Evolutionary conservation across 805 yeast genomes (phyloP).

Genomic region (Barnettozyma californica): DNA sequence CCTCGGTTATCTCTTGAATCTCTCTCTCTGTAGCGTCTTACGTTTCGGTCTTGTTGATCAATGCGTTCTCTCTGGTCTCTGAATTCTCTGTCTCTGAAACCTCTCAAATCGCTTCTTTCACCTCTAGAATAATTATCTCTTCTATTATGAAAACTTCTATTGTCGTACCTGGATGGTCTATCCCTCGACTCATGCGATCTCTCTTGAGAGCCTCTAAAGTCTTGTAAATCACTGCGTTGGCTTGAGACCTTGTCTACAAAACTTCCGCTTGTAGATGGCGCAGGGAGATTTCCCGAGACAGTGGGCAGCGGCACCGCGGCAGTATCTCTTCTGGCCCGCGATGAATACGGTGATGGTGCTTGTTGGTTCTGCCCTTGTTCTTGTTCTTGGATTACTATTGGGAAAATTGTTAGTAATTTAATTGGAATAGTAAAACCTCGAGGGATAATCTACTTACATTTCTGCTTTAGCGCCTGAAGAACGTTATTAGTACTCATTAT

Average conservation of each 20-base stretch:
- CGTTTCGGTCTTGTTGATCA: background rate
- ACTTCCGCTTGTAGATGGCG: background rate
- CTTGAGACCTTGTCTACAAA: background rate
- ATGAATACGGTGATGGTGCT: constrained; percentile 4
- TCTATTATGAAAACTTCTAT: constrained; percentile 4
- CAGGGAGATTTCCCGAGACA: background rate
- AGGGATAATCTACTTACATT: constrained; percentile 16
- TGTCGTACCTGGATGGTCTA: constrained; percentile 1
- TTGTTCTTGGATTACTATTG: background rate
- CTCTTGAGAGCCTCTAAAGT: background rate
- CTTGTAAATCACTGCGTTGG: background rate
- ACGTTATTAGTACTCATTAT: constrained; percentile 21
- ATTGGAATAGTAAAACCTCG: background rate
- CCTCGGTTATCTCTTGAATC: background rate
- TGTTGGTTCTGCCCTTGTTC: constrained; percentile 1
- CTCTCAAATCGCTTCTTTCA: constrained; percentile 2
- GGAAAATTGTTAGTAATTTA: constrained; percentile 3
- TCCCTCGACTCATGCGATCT: background rate
- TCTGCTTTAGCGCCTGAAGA: constrained; percentile 22
- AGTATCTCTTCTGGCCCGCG: constrained; percentile 11
- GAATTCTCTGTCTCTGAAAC: constrained; percentile 6
- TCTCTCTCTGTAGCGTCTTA: background rate
- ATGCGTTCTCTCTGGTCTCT: constrained; percentile 1
- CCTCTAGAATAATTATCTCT: constrained; percentile 1
- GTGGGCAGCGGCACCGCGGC: background rate